Conservation (phyloP, 2,329 filamentous ascomycete species). For the Fonsecaea monophora region DNA sequence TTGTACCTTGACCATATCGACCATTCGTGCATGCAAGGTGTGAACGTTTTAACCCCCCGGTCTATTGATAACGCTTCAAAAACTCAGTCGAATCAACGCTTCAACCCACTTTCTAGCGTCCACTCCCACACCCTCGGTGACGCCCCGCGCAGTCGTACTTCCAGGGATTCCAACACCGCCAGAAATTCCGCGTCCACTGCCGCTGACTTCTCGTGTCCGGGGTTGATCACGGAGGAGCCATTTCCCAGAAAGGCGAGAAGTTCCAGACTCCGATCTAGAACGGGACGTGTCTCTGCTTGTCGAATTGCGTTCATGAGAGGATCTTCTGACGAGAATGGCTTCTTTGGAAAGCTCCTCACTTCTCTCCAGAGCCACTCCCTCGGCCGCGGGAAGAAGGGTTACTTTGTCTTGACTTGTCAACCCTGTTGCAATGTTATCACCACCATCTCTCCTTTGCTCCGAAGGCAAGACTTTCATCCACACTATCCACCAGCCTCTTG, state of each 20-base stretch:
- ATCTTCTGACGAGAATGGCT: constrained; percentile 55
- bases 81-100: constrained; percentile 53
- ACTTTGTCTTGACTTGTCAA: constrained; percentile 10
- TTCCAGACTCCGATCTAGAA: constrained; percentile 42
- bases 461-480: constrained; percentile 59
- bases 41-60: neutral
- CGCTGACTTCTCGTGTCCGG: constrained; percentile 45
- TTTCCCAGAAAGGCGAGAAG: constrained; percentile 37
- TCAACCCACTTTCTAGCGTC: constrained; percentile 57
- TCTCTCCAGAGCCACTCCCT: neutral
- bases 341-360: constrained; percentile 43
- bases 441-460: neutral
- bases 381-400: neutral
- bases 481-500: constrained; percentile 71
- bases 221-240: constrained; percentile 41
- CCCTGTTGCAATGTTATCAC: constrained; percentile 10
- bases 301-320: constrained; percentile 48
- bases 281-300: constrained; percentile 44
- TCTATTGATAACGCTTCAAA: constrained; percentile 40
- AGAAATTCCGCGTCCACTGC: constrained; percentile 8
- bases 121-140: constrained; percentile 53
- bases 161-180: constrained; percentile 6
- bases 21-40: neutral
- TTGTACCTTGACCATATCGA: neutral
- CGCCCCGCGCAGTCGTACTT: constrained; percentile 32